Conservation (phyloP, 441 rosid genomes). For the Syzygium syzygioides region DNA sequence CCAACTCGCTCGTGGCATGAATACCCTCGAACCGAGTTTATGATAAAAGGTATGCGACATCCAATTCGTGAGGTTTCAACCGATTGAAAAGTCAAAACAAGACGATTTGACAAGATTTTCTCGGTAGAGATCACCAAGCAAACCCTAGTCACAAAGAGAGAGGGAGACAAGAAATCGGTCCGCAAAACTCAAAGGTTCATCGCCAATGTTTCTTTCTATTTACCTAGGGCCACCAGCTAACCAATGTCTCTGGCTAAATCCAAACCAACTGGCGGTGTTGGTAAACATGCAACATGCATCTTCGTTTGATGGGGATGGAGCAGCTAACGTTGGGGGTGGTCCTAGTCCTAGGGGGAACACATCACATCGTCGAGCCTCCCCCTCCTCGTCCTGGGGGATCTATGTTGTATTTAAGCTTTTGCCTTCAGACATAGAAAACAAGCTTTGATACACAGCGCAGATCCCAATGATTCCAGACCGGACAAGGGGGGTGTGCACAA, state of each 20-base stretch:
- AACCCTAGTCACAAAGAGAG: background rate
- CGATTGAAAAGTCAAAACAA: background rate
- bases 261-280: background rate
- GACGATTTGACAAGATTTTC: background rate
- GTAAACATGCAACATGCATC: background rate
- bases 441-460: conserved; percentile 10
- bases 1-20: background rate
- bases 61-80: fast-evolving
- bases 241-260: background rate
- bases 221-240: background rate
- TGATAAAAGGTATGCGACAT: background rate
- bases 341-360: background rate
- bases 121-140: fast-evolving
- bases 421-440: background rate
- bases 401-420: background rate
- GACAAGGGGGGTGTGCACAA: conserved; percentile 26
- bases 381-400: background rate
- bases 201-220: background rate
- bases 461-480: conserved; percentile 44
- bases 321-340: background rate
- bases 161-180: background rate
- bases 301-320: background rate
- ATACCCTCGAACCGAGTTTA: background rate
- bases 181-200: background rate
- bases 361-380: background rate